Base-by-base conservation (phyloP, 2,329 filamentous ascomycete species). In the Xylariaceae sp. region DNA sequence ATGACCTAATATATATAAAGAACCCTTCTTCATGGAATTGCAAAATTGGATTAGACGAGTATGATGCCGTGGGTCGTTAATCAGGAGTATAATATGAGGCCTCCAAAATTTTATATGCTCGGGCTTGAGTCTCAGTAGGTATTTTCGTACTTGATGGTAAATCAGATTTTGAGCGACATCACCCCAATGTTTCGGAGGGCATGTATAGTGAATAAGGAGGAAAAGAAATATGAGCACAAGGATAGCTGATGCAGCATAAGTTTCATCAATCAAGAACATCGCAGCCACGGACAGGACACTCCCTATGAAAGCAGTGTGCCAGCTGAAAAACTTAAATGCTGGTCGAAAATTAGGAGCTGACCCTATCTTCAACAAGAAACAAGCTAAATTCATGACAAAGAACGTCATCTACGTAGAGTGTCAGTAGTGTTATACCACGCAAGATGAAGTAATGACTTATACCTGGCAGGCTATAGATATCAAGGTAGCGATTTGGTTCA, bases 41-140 rank as follows among this genome's bases (percentile, higher is more conserved):
- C 91, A 96, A 65, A 96, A 96, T 56, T 93, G 90, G 2, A 96
- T 93, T 41, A 96, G 81, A 42, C 90, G 88, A 50, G 89, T 91
- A 69, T 95, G 90, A 5, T 82, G 83, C n/a, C 91, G 82, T 3
- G 91, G 89, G 65, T 95, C 85, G 68, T 93, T 95, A 61, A 95
- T 85, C 50, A 96, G 83, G 0, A 96, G 79, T 46, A 96, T 83
- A 43, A 96, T 93, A 62, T 96, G 91, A 0, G 91, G 91, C 49
- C 91, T 82, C 91, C 92, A 96, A 70, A 96, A 96, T 68, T 96
- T 96, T 72, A 96, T 92, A 69, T 96, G 91, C 66, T 96, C 91
- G 37, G 91, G 90, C 48, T 86, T 87, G 26, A 96, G 77, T n/a
- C 91, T 85, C 26, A 96, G 77, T 26, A 96, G 75, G 67, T 96